These are phyloP conservation scores for Orbilia oligospora DNA, from an alignment of 2,329 filamentous ascomycete genomes.

Conservation along the genomic window DNA sequence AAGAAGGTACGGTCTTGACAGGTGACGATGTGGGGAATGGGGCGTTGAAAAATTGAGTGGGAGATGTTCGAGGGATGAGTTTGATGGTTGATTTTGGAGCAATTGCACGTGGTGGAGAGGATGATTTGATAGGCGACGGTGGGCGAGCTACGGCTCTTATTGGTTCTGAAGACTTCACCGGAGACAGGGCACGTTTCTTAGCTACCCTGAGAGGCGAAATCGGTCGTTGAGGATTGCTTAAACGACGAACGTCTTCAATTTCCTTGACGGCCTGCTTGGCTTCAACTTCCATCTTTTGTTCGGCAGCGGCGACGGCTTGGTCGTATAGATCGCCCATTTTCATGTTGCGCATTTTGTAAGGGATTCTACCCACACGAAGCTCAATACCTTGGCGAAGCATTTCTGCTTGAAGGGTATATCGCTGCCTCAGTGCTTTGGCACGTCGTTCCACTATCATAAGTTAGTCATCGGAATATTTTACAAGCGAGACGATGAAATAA, in stretches of 20 bases:
- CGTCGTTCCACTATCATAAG: conserved; percentile 36
- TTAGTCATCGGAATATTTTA: conserved; percentile 2
- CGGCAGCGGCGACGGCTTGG: conserved; percentile 26
- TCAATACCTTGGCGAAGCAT: conserved; percentile 55
- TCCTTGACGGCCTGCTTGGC: conserved; percentile 38
- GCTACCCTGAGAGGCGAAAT: conserved; percentile 33
- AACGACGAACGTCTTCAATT: conserved; percentile 49
- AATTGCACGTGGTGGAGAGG: conserved; percentile 10
- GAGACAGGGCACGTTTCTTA: conserved; percentile 45
- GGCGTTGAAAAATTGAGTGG: conserved; percentile 21
- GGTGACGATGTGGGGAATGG: conserved; percentile 40
- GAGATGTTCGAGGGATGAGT: conserved; percentile 48
- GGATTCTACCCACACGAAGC: conserved; percentile 50
- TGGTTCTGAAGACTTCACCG: conserved; percentile 35
- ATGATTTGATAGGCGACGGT: conserved; percentile 28
- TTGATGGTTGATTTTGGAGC: conserved; percentile 35
- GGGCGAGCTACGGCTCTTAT: conserved; percentile 26
- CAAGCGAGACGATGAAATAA: not conserved
- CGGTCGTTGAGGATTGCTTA: conserved; percentile 30
- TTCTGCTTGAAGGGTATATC: conserved; percentile 56
- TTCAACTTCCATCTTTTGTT: conserved; percentile 22
- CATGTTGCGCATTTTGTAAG: conserved; percentile 58
- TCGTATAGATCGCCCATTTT: conserved; percentile 58
- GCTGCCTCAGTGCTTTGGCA: conserved; percentile 48
- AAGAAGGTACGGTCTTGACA: conserved; percentile 36